A percentile compares a stretch with the other conserved stretches of the same genome.
These are phyloP conservation scores for Boechera retrofracta DNA, from an alignment of 345 rosid genomes.

Conservation along the genomic window DNA sequence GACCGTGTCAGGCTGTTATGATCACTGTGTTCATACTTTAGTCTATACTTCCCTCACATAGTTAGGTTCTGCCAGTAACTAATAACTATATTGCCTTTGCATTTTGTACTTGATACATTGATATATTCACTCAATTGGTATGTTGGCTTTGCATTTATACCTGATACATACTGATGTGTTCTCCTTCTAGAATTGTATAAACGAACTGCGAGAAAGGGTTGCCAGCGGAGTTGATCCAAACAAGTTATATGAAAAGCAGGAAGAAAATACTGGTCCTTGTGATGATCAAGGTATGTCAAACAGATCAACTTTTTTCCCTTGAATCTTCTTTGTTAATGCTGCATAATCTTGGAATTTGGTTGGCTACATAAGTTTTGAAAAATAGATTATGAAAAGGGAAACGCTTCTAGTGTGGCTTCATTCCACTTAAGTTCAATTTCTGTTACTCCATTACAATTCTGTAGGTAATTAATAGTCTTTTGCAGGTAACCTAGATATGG, in stretches of 20 bases:
- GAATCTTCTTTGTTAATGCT: neutral
- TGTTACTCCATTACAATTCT: slow-evolving; percentile 9
- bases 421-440: neutral
- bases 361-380: neutral
- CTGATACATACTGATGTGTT: slow-evolving; percentile 9
- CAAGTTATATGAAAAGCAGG: slow-evolving; percentile 60
- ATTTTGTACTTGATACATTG: too few relatives aligned
- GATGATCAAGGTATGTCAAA: slow-evolving; percentile 60
- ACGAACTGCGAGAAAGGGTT: slow-evolving; percentile 80
- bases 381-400: slow-evolving; percentile 14
- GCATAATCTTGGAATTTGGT: slow-evolving; percentile 3
- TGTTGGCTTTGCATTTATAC: neutral
- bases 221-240: slow-evolving; percentile 85
- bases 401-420: slow-evolving; percentile 3
- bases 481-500: slow-evolving; percentile 47
- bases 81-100: too few relatives aligned
- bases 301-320: neutral
- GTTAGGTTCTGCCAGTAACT: neutral
- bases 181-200: slow-evolving; percentile 62
- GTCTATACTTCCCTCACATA: neutral
- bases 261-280: slow-evolving; percentile 44
- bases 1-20: neutral
- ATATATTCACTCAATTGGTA: neutral
- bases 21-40: neutral
- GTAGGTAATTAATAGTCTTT: slow-evolving; percentile 19